Percentiles rank a stretch among this genome's conserved stretches.
These are phyloP conservation scores for Immersiella caudata DNA, from an alignment of 495 filamentous ascomycete species.

Conservation along the genomic window DNA sequence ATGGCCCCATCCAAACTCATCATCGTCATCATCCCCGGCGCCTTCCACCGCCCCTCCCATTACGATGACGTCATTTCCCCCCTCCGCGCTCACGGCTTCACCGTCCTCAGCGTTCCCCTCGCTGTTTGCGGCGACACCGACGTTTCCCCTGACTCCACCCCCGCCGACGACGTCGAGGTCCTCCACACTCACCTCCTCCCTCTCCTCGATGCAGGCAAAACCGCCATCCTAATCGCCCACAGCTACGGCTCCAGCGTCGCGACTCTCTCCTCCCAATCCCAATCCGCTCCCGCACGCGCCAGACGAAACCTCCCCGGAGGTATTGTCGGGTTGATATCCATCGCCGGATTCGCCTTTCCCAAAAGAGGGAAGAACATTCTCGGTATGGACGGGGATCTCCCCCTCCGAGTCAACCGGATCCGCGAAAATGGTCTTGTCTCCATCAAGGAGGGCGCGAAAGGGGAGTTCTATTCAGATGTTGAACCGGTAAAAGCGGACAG, in stretches of 20 bases:
- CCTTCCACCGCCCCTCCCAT: constrained; percentile 17
- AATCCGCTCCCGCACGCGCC: constrained; percentile 3
- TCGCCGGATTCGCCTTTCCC: constrained; percentile 10
- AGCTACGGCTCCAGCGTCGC: constrained; percentile 18
- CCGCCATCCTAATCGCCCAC: constrained; percentile 10
- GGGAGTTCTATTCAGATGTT: constrained; percentile 11
- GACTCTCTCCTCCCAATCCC: not conserved
- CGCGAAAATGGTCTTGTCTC: constrained; percentile 1
- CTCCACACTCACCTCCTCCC: constrained; percentile 14
- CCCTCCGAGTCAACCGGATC: not conserved
- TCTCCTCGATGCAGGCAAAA: constrained; percentile 6
- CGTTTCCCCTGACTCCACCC: constrained; percentile 5
- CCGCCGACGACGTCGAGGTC: constrained; percentile 8
- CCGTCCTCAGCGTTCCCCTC: constrained; percentile 17
- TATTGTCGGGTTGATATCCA: not conserved
- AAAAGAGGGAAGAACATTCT: constrained; percentile 3
- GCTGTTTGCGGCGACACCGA: not conserved
- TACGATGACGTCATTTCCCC: constrained; percentile 6
- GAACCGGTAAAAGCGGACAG: not conserved
- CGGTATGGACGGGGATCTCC: not conserved
- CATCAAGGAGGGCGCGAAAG: not conserved
- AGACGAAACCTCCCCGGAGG: not conserved
- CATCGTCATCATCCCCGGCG: constrained; percentile 21
- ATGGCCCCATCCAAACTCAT: constrained; percentile 9
- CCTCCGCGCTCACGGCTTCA: constrained; percentile 13